phyloP scores from a whole-genome alignment of 371 early-diverging fungal species.

The Parasitella parasitica region DNA sequence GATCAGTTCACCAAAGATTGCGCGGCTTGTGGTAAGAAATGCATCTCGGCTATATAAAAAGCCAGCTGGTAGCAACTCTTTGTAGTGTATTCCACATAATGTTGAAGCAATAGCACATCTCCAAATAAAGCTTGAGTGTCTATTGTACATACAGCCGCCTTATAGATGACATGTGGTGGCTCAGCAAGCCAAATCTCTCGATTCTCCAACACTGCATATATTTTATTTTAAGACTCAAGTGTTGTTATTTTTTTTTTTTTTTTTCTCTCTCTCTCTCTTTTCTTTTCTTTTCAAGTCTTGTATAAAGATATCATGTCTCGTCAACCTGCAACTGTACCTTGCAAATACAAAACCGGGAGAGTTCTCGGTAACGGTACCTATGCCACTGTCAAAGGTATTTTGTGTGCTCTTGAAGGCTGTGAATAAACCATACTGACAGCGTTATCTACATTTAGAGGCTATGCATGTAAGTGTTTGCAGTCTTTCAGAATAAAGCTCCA shows the following conservation, averaged over 20 bases:
- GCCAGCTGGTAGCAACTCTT: too few species aligned
- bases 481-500: background rate
- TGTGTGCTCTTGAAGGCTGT: background rate
- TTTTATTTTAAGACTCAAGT: background rate
- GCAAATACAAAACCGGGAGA: conserved; percentile 72
- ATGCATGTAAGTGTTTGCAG: conserved; percentile 41
- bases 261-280: background rate
- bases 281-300: background rate
- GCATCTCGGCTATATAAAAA: too few species aligned
- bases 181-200: background rate
- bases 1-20: background rate
- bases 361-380: conserved; percentile 71
- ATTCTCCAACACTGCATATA: background rate
- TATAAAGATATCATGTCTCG: conserved; percentile 6
- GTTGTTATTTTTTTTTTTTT: background rate
- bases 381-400: conserved; percentile 71
- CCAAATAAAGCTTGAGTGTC: too few species aligned
- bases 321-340: conserved; percentile 54
- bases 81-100: too few species aligned
- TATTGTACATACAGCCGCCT: too few species aligned
- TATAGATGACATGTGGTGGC: too few species aligned
- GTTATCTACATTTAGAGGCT: conserved; percentile 34
- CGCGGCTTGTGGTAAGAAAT: background rate
- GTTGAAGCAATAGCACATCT: background rate
- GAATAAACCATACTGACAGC: too few species aligned